Percentiles rank a stretch among this genome's conserved stretches.
Evolutionary conservation across 192 early-diverging fungal species (phyloP).

Genomic region (Gorgonomyces haynaldii): DNA sequence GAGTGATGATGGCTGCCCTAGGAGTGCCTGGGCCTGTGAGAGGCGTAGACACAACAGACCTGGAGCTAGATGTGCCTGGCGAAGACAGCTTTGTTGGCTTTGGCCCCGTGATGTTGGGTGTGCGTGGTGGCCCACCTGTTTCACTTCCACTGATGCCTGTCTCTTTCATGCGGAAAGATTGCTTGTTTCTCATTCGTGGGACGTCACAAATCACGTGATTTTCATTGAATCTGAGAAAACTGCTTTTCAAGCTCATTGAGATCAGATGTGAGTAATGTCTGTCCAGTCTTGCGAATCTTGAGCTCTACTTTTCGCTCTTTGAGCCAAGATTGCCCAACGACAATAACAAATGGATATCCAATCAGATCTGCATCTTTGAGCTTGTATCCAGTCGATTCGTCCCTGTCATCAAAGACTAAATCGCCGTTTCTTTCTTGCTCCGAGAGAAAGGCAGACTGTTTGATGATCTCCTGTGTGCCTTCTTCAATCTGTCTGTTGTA

Average conservation of each 20-base stretch:
- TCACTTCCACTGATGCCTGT: no score
- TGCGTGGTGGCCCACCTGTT: no score
- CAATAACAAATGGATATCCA: conserved; percentile 67
- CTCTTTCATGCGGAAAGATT: no score
- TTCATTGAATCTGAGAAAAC: neutral
- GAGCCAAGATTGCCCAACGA: conserved; percentile 49
- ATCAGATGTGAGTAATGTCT: neutral
- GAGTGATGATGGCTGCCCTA: no score
- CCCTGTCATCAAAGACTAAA: conserved; percentile 19
- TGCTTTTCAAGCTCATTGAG: neutral
- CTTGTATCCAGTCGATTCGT: conserved; percentile 60
- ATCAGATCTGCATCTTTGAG: conserved; percentile 72
- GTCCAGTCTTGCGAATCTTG: conserved; percentile 6
- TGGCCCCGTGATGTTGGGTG: no score
- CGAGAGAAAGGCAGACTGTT: neutral
- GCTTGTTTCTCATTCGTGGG: no score
- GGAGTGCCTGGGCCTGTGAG: no score
- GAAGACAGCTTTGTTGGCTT: no score
- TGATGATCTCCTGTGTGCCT: neutral
- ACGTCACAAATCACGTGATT: no score
- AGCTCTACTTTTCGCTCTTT: conserved; percentile 19
- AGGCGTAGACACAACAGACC: no score
- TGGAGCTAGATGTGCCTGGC: no score
- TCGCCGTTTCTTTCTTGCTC: neutral
- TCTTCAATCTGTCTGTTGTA: neutral